These are phyloP conservation scores for Fraxinus dipetala DNA, from an alignment of 305 asterid genomes.

Conservation along the genomic window DNA sequence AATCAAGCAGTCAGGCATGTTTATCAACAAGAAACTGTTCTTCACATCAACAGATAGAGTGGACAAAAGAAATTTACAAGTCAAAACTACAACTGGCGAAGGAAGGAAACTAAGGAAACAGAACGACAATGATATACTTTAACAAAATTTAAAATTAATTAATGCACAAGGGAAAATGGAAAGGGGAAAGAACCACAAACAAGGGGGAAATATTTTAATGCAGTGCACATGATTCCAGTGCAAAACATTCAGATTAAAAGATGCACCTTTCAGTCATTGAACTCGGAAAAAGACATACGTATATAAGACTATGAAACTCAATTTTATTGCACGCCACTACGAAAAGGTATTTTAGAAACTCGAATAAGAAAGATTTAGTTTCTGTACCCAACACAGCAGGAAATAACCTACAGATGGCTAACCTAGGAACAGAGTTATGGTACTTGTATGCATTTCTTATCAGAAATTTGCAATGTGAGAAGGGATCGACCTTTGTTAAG, in stretches of 20 bases:
- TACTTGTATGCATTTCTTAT: conserved; percentile 4
- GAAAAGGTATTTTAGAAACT: conserved; percentile 1
- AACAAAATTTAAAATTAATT: neutral
- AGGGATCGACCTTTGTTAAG: conserved; percentile 73
- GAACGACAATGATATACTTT: neutral
- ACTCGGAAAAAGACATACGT: neutral
- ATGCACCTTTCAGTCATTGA: neutral
- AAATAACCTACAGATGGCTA: conserved; percentile 3
- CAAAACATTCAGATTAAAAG: neutral
- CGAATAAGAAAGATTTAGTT: neutral
- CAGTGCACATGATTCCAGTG: neutral
- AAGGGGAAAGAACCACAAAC: neutral
- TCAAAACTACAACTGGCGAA: conserved; percentile 2
- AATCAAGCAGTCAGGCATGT: conserved; percentile 24
- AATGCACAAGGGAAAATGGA: neutral
- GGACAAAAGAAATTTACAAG: neutral
- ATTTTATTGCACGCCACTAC: neutral
- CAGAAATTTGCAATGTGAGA: conserved; percentile 5
- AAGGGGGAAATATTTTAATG: neutral
- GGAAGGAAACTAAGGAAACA: conserved; percentile 1
- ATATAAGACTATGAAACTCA: conserved; percentile 14
- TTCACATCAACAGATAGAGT: conserved; percentile 3
- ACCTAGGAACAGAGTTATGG: neutral
- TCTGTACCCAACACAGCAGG: conserved; percentile 7
- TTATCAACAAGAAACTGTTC: conserved; percentile 17